Conservation (phyloP, 495 filamentous ascomycete species). For the Penicillium turbatum region DNA sequence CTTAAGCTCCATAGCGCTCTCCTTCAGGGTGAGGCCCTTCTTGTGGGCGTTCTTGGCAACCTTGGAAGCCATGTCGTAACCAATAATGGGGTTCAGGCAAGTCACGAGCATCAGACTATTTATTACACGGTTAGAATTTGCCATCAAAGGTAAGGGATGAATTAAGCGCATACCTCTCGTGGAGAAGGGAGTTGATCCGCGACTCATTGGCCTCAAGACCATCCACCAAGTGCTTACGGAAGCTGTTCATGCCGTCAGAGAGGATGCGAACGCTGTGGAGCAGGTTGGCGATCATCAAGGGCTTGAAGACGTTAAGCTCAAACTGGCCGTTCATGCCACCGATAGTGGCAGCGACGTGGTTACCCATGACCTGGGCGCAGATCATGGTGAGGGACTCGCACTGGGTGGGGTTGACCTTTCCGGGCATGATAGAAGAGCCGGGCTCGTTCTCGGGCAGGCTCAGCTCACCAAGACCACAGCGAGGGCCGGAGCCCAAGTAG, state of each 20-base stretch:
- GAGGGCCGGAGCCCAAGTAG: constrained; percentile 92
- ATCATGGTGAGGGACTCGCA: constrained; percentile 98
- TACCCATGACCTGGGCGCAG: constrained; percentile 96
- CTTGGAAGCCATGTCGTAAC: constrained; percentile 97
- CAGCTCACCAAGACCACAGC: constrained; percentile 92
- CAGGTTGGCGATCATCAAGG: constrained; percentile 88
- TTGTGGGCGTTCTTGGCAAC: constrained; percentile 99
- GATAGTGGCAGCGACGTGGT: constrained; percentile 85
- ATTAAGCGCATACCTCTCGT: constrained; percentile 61
- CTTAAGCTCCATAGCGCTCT: constrained; percentile 89
- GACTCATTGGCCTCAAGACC: constrained; percentile 91
- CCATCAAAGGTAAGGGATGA: constrained; percentile 1
- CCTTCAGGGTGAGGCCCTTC: constrained; percentile 90
- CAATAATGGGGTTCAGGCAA: constrained; percentile 97
- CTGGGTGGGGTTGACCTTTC: constrained; percentile 99
- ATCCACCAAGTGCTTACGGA: constrained; percentile 86
- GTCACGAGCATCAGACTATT: constrained; percentile 95
- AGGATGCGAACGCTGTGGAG: constrained; percentile 85
- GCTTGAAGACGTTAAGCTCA: constrained; percentile 99
- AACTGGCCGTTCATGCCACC: constrained; percentile 98
- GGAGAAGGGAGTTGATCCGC: constrained; percentile 78
- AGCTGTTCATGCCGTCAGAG: constrained; percentile 87
- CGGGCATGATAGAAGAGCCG: constrained; percentile 95
- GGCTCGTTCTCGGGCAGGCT: constrained; percentile 96
- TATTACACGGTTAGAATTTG: constrained; percentile 36